These are phyloP conservation scores for Xylogone sp. DNA, from an alignment of 2,329 filamentous ascomycete genomes.

Conservation along the genomic window DNA sequence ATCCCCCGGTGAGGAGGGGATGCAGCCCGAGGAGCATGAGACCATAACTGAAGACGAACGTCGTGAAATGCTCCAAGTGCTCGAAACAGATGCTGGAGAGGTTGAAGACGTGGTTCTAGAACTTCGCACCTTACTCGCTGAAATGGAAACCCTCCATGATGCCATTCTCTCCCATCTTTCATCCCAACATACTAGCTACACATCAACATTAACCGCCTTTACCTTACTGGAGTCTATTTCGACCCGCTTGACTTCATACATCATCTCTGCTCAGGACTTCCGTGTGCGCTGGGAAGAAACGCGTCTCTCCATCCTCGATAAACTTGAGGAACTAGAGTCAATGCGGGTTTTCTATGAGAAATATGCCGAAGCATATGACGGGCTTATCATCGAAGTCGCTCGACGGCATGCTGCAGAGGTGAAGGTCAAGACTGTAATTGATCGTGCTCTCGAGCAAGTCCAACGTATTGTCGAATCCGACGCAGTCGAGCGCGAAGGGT, in stretches of 20 bases:
- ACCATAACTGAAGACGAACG: conserved; percentile 74
- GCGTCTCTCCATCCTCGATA: conserved; percentile 61
- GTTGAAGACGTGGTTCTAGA: conserved; percentile 65
- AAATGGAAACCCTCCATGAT: conserved; percentile 71
- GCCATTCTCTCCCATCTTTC: conserved; percentile 61
- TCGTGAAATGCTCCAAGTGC: conserved; percentile 76
- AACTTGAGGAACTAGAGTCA: conserved; percentile 71
- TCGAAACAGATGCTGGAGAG: conserved; percentile 66
- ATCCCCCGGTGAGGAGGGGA: conserved; percentile 48
- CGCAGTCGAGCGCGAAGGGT: conserved; percentile 67
- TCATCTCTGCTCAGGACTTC: conserved; percentile 63
- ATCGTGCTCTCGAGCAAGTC: conserved; percentile 73
- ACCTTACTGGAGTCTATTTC: conserved; percentile 65
- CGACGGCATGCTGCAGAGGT: conserved; percentile 70
- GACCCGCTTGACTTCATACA: conserved; percentile 59
- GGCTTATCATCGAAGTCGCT: conserved; percentile 78
- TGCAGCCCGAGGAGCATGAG: conserved; percentile 22
- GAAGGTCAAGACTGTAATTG: conserved; percentile 69
- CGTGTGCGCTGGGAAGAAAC: conserved; percentile 69
- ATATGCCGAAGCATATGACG: conserved; percentile 81
- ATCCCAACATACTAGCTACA: conserved; percentile 50
- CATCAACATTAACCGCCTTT: conserved; percentile 59
- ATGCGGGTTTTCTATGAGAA: conserved; percentile 82
- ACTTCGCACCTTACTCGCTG: conserved; percentile 69
- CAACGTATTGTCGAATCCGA: conserved; percentile 74